Evolutionary conservation across 1,284 basidiomycete genomes (phyloP).

Genomic region (Fomitopsis palustris): DNA sequence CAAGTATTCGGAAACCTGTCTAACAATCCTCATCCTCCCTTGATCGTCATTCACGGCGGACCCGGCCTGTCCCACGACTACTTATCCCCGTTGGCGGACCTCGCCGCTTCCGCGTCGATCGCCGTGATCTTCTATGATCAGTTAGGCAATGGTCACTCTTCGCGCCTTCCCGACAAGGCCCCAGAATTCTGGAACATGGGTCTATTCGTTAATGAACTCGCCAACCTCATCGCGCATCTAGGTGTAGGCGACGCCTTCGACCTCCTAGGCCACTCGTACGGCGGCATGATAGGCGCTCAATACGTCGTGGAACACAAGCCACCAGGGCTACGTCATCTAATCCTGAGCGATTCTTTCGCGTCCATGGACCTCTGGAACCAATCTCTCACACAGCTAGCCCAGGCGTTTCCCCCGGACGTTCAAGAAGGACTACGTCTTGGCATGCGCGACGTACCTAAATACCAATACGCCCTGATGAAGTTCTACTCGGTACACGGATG

Average conservation of each 20-base stretch:
- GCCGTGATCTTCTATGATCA: slow-evolving; percentile 37
- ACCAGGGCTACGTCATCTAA: slow-evolving; percentile 27
- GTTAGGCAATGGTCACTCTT: slow-evolving; percentile 31
- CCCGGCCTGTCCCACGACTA: slow-evolving; percentile 29
- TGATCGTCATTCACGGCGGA: slow-evolving; percentile 37
- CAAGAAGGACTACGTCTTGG: slow-evolving; percentile 22
- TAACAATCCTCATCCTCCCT: slow-evolving; percentile 18
- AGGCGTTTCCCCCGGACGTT: slow-evolving; percentile 23
- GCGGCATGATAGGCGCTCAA: slow-evolving; percentile 28
- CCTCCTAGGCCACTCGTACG: slow-evolving; percentile 35
- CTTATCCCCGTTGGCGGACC: slow-evolving; percentile 25
- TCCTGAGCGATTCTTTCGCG: slow-evolving; percentile 26
- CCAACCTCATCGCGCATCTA: slow-evolving; percentile 27
- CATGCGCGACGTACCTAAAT: slow-evolving; percentile 22
- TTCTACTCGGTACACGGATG: slow-evolving; percentile 25
- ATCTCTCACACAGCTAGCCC: slow-evolving; percentile 15
- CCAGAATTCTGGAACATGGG: slow-evolving; percentile 30
- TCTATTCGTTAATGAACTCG: slow-evolving; percentile 34
- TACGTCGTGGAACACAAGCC: slow-evolving; percentile 23
- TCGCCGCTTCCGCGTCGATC: slow-evolving; percentile 16
- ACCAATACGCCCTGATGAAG: slow-evolving; percentile 22
- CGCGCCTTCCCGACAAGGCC: slow-evolving; percentile 29
- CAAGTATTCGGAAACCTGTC: slow-evolving; percentile 16
- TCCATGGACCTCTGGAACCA: slow-evolving; percentile 25
- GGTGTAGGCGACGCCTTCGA: slow-evolving; percentile 25